Percentiles rank a stretch among this genome's conserved stretches.
These are phyloP conservation scores for Diplodia scrobiculata DNA, from an alignment of 2,329 filamentous ascomycete genomes.

Conservation along the genomic window DNA sequence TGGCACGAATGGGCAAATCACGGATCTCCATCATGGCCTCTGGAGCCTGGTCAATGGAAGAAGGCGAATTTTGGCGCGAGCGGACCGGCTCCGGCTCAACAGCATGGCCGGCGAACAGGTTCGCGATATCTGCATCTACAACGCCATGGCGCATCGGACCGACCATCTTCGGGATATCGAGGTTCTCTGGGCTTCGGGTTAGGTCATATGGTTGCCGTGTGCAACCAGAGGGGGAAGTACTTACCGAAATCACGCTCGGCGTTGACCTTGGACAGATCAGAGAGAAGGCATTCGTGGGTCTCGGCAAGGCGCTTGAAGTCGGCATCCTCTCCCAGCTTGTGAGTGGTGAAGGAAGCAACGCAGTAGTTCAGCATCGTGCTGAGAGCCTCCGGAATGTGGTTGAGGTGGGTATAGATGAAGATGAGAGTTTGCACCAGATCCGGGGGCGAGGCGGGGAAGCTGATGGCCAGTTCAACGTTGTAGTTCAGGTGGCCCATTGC, in stretches of 20 bases:
- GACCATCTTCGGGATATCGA: constrained; percentile 10
- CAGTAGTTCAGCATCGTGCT: constrained; percentile 50
- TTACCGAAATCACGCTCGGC: constrained; percentile 46
- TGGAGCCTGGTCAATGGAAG: not conserved
- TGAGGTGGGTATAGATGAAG: constrained; percentile 41
- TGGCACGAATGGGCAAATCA: not conserved
- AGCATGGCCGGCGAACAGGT: not conserved
- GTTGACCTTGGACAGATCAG: constrained; percentile 46
- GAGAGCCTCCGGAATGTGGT: constrained; percentile 38
- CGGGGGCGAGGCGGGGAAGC: constrained; percentile 42
- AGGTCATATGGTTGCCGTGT: not conserved
- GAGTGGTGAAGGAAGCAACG: constrained; percentile 44
- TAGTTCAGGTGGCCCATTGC: constrained; percentile 47
- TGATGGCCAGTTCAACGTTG: constrained; percentile 46
- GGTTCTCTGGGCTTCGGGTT: not conserved
- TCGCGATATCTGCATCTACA: not conserved
- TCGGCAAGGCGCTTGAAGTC: constrained; percentile 45
- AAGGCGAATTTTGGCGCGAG: not conserved
- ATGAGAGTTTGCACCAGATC: constrained; percentile 47
- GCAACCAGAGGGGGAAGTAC: constrained; percentile 28
- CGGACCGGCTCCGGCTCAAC: not conserved
- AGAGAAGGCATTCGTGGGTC: constrained; percentile 45
- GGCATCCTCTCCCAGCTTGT: constrained; percentile 41
- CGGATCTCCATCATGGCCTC: not conserved
- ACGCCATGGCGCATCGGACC: not conserved